Evolutionary conservation across 495 filamentous ascomycete genomes (phyloP).

Genomic region (Elaphomyces granulatus): DNA sequence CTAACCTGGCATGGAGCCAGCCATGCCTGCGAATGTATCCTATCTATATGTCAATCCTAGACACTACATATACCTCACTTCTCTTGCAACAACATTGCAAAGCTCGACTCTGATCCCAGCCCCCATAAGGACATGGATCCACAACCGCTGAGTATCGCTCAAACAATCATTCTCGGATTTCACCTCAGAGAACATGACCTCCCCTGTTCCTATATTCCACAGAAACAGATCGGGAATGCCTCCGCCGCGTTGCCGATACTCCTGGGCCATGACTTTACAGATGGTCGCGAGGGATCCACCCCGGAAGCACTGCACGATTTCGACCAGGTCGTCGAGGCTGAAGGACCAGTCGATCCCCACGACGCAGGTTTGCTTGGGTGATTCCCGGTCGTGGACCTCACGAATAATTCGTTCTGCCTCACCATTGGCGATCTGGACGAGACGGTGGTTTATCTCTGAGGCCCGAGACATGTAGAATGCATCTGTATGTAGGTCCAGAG

Average conservation of each 20-base stretch:
- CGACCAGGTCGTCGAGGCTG: slow-evolving; percentile 60
- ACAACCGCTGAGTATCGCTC: slow-evolving; percentile 90
- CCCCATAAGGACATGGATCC: slow-evolving; percentile 83
- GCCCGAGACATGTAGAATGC: slow-evolving; percentile 76
- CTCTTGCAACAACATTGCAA: slow-evolving; percentile 72
- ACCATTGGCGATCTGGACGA: slow-evolving; percentile 75
- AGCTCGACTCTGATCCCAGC: slow-evolving; percentile 78
- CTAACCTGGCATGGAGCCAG: too few species aligned
- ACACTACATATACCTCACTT: slow-evolving; percentile 32
- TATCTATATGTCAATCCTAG: not conserved
- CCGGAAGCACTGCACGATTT: slow-evolving; percentile 67
- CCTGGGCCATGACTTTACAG: slow-evolving; percentile 89
- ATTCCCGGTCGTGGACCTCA: slow-evolving; percentile 47
- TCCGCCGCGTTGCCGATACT: slow-evolving; percentile 73
- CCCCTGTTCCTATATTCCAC: slow-evolving; percentile 39
- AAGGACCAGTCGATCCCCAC: slow-evolving; percentile 89
- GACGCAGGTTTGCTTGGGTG: slow-evolving; percentile 59
- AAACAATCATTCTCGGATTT: slow-evolving; percentile 92
- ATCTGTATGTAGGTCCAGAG: slow-evolving; percentile 85
- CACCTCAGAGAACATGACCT: slow-evolving; percentile 79
- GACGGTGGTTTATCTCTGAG: slow-evolving; percentile 77
- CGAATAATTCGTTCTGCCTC: slow-evolving; percentile 50
- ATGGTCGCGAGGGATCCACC: slow-evolving; percentile 67
- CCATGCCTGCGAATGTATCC: too few species aligned
- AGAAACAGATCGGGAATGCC: slow-evolving; percentile 90